Evolutionary conservation across 305 asterid genomes (phyloP), one percentile per base, ranked within the genome.

Genomic region (Fraxinus latifolia): DNA sequence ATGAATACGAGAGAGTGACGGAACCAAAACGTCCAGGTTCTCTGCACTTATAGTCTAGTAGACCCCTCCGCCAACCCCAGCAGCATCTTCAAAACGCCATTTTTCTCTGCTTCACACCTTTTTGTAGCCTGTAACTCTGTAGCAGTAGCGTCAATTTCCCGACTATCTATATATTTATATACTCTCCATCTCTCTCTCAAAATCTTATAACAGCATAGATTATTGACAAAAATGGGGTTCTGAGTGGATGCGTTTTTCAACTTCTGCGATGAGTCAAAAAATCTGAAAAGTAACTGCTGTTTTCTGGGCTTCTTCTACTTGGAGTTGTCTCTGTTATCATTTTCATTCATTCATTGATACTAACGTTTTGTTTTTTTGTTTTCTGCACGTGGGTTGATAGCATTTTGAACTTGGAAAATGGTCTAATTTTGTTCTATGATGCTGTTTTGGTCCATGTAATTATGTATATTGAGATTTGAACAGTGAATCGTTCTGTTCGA

Each of bases 291-390:
- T 58, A 58, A 17, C 29, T n/a, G 23, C 27, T 58, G 27, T 17
- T 5, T 55, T 55, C 11, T 0, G 67, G 27, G 67, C 25, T 55
- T 17, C 25, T 55, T 19, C n/a, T 14, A 3, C 25, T 55, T 55
- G 65, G 65, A 17, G 17, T 55, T 55, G 2, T 19, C 25, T 17
- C 25, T 23, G 11, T 58, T 58, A n/a, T 17, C 68, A 5, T 58
- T 19, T 58, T 58, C 68, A 58, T 80, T 87, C 83, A 17, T 79
- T 85, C 29, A 89, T 87, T 47, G 84, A 82, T 33, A 65, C 81
- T 60, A 81, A 50, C 34, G 58, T 27, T 47, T 33, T 47, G 1
- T 29, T 29, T 9, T 19, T 23, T 29, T 62, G 19, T 42, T 65
- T 60, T 17, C 25, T 55, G 80, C 21, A 75, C 5, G 67, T 27